Conservation (phyloP, 208 protist genomes). For the Acanthamoeba lenticulata region DNA sequence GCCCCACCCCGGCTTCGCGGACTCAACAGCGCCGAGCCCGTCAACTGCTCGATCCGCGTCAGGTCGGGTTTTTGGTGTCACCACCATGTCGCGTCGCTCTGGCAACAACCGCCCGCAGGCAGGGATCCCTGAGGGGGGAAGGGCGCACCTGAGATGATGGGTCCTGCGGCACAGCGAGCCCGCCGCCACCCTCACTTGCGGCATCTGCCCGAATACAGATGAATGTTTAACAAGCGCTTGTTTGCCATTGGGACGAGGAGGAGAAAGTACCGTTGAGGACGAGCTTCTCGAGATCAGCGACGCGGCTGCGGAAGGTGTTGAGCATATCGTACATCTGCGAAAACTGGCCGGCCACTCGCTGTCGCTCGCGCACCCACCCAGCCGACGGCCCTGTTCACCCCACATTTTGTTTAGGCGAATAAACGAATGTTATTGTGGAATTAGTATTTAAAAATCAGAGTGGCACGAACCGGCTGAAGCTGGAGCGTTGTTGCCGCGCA, state of each 20-base stretch:
- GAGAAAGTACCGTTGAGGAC: neutral
- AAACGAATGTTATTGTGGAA: neutral
- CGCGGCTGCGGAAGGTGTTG: conserved; percentile 7
- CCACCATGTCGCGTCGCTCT: too few species aligned
- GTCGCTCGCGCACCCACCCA: neutral
- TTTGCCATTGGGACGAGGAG: too few species aligned
- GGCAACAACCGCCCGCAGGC: too few species aligned
- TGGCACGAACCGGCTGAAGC: neutral
- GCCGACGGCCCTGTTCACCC: neutral
- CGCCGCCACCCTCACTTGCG: too few species aligned
- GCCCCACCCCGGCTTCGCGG: neutral
- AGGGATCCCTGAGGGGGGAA: too few species aligned
- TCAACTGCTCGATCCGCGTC: neutral
- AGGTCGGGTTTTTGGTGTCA: neutral
- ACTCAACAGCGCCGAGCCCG: neutral
- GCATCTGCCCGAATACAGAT: too few species aligned
- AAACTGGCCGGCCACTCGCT: conserved; percentile 23
- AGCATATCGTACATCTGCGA: conserved; percentile 40
- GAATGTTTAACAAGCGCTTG: too few species aligned
- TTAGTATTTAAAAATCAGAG: neutral
- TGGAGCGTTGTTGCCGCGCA: conserved; percentile 26
- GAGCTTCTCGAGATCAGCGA: conserved; percentile 1
- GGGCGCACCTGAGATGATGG: too few species aligned
- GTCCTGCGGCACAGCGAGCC: too few species aligned
- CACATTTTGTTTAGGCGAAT: neutral